Conservation (phyloP, 139 green algal genomes). For the Chlorella vulgaris region DNA sequence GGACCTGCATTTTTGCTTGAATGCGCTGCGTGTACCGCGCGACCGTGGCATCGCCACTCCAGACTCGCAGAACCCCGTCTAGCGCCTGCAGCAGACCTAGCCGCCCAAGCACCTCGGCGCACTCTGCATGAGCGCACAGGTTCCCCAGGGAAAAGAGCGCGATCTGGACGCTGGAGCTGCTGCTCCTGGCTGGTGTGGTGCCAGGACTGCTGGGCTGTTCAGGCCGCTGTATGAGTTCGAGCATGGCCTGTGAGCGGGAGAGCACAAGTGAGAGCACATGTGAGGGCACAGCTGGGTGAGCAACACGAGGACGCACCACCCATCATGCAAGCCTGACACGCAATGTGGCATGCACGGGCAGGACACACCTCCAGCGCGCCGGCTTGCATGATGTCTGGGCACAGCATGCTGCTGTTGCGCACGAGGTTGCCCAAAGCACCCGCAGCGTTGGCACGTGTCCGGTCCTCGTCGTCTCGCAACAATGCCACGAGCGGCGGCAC, state of each 20-base stretch:
- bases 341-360: background rate
- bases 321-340: background rate
- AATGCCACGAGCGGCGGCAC: conserved; percentile 81
- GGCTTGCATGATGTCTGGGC: conserved; percentile 73
- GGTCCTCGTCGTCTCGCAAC: conserved; percentile 77
- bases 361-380: conserved; percentile 56
- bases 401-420: conserved; percentile 81
- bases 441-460: conserved; percentile 92
- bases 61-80: conserved; percentile 31
- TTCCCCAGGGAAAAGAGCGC: conserved; percentile 90
- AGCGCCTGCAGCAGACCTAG: conserved; percentile 58
- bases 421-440: conserved; percentile 96
- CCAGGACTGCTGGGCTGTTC: conserved; percentile 8
- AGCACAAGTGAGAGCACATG: background rate
- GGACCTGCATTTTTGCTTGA: conserved; percentile 39
- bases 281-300: background rate
- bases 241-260: conserved; percentile 46
- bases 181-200: background rate
- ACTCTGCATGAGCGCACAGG: conserved; percentile 67
- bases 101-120: conserved; percentile 48
- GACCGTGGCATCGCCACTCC: conserved; percentile 48
- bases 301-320: too few species aligned
- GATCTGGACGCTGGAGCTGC: conserved; percentile 76
- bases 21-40: conserved; percentile 75
- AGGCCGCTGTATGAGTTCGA: conserved; percentile 49